These are phyloP conservation scores for Lycium barbarum DNA, from an alignment of 257 asterid genomes.

Conservation along the genomic window DNA sequence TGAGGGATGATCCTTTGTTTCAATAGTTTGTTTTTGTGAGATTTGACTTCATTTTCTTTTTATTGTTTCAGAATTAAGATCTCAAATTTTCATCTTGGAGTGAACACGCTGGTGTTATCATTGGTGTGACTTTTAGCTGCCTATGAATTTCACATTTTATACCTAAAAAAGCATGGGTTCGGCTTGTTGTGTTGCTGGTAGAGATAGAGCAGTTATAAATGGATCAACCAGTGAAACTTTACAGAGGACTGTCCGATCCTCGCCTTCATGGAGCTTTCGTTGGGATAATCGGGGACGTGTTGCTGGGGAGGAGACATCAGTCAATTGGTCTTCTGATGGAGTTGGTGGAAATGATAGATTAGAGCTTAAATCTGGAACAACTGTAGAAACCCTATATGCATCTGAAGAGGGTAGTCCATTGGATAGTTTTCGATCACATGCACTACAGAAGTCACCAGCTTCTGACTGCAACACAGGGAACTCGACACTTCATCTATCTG, in stretches of 20 bases:
- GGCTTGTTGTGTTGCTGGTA: constrained; percentile 96
- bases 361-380: constrained; percentile 65
- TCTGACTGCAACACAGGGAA: constrained; percentile 65
- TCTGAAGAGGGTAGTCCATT: constrained; percentile 86
- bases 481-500: constrained; percentile 62
- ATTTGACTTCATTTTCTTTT: constrained; percentile 9
- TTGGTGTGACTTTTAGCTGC: constrained; percentile 33
- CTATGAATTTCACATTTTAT: constrained; percentile 30
- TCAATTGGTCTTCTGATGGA: constrained; percentile 64
- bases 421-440: constrained; percentile 68
- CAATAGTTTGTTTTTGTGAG: constrained; percentile 3
- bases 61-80: constrained; percentile 13
- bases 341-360: constrained; percentile 48
- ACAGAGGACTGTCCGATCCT: constrained; percentile 73
- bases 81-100: constrained; percentile 19
- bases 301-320: constrained; percentile 86
- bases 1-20: background rate
- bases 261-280: constrained; percentile 96
- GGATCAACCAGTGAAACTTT: constrained; percentile 64
- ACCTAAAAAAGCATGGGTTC: constrained; percentile 83
- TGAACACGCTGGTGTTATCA: constrained; percentile 26
- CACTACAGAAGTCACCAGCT: constrained; percentile 75
- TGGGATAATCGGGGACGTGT: constrained; percentile 95
- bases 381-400: constrained; percentile 65
- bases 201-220: constrained; percentile 65